phyloP scores from a whole-genome alignment of 164 flowering plant species.

The Kalanchoe fedtschenkoi region DNA sequence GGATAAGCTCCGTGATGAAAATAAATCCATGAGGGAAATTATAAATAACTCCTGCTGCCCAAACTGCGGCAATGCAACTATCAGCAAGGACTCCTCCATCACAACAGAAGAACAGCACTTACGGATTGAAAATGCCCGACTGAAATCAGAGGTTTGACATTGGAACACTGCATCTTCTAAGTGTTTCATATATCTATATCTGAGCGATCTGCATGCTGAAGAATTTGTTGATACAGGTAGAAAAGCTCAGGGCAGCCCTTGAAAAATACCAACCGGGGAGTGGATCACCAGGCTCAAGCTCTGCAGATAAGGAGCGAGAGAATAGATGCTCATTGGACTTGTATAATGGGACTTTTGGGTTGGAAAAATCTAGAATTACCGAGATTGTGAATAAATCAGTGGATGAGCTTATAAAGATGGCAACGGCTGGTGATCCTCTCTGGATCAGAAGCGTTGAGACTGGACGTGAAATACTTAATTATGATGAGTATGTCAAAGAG shows the following conservation, averaged over 20 bases:
- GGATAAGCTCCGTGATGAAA: constrained; percentile 78
- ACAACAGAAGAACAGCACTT: constrained; percentile 67
- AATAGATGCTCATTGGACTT: constrained; percentile 58
- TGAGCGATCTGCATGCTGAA: not conserved
- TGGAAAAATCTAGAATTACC: constrained; percentile 59
- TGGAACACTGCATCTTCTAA: not conserved
- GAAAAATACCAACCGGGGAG: constrained; percentile 42
- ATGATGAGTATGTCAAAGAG: constrained; percentile 72
- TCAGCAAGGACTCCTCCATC: constrained; percentile 29
- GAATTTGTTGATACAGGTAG: constrained; percentile 34
- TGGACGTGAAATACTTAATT: constrained; percentile 89
- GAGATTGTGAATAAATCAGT: constrained; percentile 48
- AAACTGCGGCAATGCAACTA: constrained; percentile 65
- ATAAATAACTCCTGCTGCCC: constrained; percentile 67
- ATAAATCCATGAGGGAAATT: constrained; percentile 66
- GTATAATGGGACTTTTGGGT: constrained; percentile 63
- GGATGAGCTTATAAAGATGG: constrained; percentile 80
- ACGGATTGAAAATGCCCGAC: constrained; percentile 75
- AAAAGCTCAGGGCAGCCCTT: constrained; percentile 42
- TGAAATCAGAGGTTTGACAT: constrained; percentile 75
- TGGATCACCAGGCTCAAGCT: constrained; percentile 49
- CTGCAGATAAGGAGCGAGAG: constrained; percentile 53
- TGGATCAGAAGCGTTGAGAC: constrained; percentile 92
- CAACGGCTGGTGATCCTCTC: constrained; percentile 62
- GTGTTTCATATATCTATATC: not conserved